These are phyloP conservation scores for Elsinoe necatrix DNA, from an alignment of 2,329 filamentous ascomycete species.

Conservation along the genomic window DNA sequence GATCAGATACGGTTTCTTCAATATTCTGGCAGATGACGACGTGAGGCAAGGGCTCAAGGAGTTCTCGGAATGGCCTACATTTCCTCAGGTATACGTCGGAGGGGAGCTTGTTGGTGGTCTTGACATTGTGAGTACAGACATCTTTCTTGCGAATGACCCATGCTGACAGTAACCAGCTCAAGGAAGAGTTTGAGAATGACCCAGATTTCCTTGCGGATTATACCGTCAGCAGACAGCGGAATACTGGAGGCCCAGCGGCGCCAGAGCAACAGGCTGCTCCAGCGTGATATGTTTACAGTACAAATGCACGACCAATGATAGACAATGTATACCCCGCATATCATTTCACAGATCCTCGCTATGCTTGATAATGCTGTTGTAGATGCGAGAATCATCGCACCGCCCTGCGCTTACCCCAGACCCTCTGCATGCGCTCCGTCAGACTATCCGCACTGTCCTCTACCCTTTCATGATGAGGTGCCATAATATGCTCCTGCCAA, in stretches of 20 bases:
- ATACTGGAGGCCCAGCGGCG: constrained; percentile 23
- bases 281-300: constrained; percentile 13
- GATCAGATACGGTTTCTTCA: constrained; percentile 97
- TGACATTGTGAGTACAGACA: constrained; percentile 68
- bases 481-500: constrained; percentile 23
- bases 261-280: constrained; percentile 19
- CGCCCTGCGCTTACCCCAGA: background rate
- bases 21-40: constrained; percentile 95
- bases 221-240: constrained; percentile 35
- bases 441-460: background rate
- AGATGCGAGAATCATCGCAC: background rate
- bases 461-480: constrained; percentile 22
- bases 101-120: constrained; percentile 87
- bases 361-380: background rate
- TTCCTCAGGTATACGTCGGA: constrained; percentile 85
- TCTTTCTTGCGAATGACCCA: background rate
- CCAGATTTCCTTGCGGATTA: constrained; percentile 74
- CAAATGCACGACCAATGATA: constrained; percentile 1
- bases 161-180: constrained; percentile 54
- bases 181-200: constrained; percentile 82
- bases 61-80: constrained; percentile 97
- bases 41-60: constrained; percentile 94
- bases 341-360: background rate
- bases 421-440: background rate
- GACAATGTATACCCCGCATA: constrained; percentile 8